Conservation (phyloP, 805 yeast species). For the Ogataea thermomethanolica region DNA sequence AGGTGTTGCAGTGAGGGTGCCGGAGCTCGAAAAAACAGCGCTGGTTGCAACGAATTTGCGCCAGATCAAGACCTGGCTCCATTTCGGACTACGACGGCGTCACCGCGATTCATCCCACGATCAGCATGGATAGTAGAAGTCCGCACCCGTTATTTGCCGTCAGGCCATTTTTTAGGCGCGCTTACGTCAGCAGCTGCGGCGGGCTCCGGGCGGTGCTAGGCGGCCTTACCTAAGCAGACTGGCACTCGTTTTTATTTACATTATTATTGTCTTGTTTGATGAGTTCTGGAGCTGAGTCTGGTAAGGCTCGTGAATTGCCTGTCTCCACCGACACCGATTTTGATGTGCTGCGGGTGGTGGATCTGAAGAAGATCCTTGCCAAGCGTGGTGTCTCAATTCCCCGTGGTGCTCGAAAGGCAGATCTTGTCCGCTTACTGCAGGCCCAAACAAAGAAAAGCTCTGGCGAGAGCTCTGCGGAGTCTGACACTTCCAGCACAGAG, state of each 20-base stretch:
- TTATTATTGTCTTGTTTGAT: constrained; percentile 9
- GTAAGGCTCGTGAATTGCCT: background rate
- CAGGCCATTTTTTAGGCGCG: constrained; percentile 2
- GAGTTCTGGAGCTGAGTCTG: constrained; percentile 5
- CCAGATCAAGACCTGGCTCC: too few species aligned
- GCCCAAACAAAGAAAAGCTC: background rate
- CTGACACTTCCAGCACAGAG: background rate
- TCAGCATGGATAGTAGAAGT: constrained; percentile 2
- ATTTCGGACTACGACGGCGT: background rate
- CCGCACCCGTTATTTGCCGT: constrained; percentile 11
- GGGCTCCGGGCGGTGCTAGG: background rate
- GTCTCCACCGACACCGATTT: constrained; percentile 56
- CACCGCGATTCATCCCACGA: constrained; percentile 1
- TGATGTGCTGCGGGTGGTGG: constrained; percentile 54
- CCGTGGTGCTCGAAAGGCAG: constrained; percentile 59
- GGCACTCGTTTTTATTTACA: background rate
- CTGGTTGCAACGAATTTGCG: too few species aligned
- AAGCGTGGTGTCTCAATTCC: constrained; percentile 53
- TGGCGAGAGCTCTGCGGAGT: background rate
- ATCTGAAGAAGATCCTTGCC: constrained; percentile 57
- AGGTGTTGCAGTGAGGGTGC: too few species aligned
- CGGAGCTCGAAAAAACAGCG: background rate
- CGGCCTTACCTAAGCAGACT: background rate
- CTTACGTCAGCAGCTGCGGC: background rate
- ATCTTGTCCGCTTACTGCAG: constrained; percentile 39